phyloP scores from a whole-genome alignment of 768 basidiomycete species.

The Rhodotorula sphaerocarpa region DNA sequence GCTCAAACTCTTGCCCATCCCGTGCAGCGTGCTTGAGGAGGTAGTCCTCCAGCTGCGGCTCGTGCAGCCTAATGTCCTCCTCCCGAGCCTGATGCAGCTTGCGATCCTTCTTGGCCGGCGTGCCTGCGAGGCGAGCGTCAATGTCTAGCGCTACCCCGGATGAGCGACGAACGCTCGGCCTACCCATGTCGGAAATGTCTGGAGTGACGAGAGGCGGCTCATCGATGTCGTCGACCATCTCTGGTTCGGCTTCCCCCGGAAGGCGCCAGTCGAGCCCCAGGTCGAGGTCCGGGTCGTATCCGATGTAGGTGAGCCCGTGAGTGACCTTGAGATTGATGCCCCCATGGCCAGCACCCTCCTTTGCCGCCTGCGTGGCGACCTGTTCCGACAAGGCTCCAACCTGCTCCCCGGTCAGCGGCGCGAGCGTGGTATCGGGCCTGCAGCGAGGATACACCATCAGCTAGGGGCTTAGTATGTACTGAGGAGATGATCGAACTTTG shows the following conservation, averaged over 20 bases:
- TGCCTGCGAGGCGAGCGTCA: background rate
- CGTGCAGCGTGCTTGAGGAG: background rate
- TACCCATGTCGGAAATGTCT: background rate
- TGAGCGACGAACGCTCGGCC: too few species aligned
- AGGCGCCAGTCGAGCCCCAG: constrained; percentile 15
- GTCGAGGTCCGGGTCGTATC: constrained; percentile 12
- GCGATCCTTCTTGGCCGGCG: background rate
- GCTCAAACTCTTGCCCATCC: constrained; percentile 12
- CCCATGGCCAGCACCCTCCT: background rate
- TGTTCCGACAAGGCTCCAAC: too few species aligned
- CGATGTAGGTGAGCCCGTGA: constrained; percentile 8
- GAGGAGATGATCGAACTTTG: background rate
- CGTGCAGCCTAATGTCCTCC: constrained; percentile 27
- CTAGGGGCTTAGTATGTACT: too few species aligned
- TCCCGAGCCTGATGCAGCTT: constrained; percentile 12
- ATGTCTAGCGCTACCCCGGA: background rate
- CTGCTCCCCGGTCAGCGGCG: background rate
- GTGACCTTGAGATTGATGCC: constrained; percentile 16
- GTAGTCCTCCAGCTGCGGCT: constrained; percentile 32
- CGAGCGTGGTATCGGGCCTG: constrained; percentile 12
- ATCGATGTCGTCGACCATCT: background rate
- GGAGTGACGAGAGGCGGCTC: background rate
- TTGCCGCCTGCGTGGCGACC: background rate
- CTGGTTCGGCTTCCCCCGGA: background rate
- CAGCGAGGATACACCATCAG: too few species aligned